These are phyloP conservation scores for Colletotrichum musicola DNA, from an alignment of 2,329 filamentous ascomycete species.

Conservation along the genomic window DNA sequence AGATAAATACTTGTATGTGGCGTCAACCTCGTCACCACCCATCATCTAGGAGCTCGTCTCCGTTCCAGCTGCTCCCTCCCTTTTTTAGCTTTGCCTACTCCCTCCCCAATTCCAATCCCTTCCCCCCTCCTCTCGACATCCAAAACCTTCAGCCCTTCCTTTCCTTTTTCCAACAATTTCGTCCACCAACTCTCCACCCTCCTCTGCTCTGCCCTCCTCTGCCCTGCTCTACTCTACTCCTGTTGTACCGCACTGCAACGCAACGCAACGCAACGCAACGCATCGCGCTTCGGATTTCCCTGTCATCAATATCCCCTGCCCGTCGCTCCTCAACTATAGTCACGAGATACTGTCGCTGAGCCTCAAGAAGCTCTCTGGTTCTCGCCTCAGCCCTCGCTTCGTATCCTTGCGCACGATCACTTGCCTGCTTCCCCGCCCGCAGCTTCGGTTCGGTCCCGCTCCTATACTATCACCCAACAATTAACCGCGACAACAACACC, in stretches of 20 bases:
- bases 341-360: neutral
- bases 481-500: neutral
- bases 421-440: too few relatives aligned
- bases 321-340: neutral
- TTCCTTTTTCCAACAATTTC: conserved; percentile 20
- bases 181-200: conserved; percentile 1
- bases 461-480: too few relatives aligned
- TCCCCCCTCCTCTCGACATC: conserved; percentile 3
- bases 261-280: too few relatives aligned
- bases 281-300: neutral
- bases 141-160: conserved; percentile 24
- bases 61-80: conserved; percentile 32
- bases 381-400: too few relatives aligned
- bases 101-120: conserved; percentile 10
- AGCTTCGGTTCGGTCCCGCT: too few relatives aligned
- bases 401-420: too few relatives aligned
- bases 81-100: conserved; percentile 28
- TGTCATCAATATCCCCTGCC: neutral
- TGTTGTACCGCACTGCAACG: neutral
- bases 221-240: neutral
- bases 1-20: conserved; percentile 39
- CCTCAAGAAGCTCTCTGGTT: neutral
- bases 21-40: conserved; percentile 37
- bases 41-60: conserved; percentile 20
- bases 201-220: conserved; percentile 2